Evolutionary conservation across 345 rosid genomes (phyloP), one percentile per base, ranked within the genome.

Genomic region (Ceriops zippeliana): DNA sequence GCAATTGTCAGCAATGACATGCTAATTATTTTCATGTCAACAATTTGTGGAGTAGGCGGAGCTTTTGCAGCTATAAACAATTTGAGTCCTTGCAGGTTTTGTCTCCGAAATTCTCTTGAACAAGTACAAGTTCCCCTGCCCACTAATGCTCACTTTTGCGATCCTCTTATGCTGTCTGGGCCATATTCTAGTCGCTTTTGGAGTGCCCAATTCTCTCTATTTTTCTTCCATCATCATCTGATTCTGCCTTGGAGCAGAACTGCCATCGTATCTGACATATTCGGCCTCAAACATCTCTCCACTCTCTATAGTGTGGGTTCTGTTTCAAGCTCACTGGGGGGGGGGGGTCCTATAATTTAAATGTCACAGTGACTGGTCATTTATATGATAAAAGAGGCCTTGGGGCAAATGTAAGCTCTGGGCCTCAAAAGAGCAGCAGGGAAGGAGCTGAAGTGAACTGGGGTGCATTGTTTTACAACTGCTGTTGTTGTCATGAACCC

Each of bases 221-320:
- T 30, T 73, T 3, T 52, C 72, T 6, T 67, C 77, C 32, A 53
- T 73, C 7, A 67, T 73, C 20, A 26, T 73, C 28, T 68, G 77
- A 52, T 53, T 73, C 54, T 73, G 67, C 67, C 67, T 73, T 21
- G 77, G 77, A 30, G 77, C 77, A 46, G 68, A 73, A 47, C 21
- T 61, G 62, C 67, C 77, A 22, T 67, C 7, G 28, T 73, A 20
- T 73, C 72, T 5, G 77, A 73, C 22, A 62, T 73, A 19, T 73
- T 73, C 42, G 72, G 77, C 38, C 72, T 73, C 10, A 67, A 73
- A 56, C 67, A 73, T 53, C 67, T 52, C 68, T 67, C 77, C 2
- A 67, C 77, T 20, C 20, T 73, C 26, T 67, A 73, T n/a, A 67
- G 34, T 38, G 42, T 67, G 24, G 77, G 72, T 19, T 61, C 71